Evolutionary conservation across 176 grass and related monocot genomes (phyloP), one percentile per base, ranked within the genome.

Genomic region (Areca catechu): DNA sequence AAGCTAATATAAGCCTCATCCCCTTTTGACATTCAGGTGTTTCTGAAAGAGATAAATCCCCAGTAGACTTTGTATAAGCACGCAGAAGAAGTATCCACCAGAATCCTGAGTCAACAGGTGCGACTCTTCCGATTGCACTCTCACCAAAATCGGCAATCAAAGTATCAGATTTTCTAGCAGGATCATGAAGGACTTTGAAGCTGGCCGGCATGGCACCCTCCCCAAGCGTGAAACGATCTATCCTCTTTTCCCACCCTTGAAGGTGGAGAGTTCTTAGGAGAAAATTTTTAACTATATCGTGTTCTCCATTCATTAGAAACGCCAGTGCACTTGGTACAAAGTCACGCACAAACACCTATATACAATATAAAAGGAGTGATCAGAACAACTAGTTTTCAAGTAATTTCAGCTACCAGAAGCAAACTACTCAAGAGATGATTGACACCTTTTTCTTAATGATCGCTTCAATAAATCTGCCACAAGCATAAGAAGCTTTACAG

Each of bases 51-150:
- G 78, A 63, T 2, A 15, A 21, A 68, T 82, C 79, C 47, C 79
- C 79, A 15, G 79, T 82, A 18, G 65, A 69, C 48, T 82, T 82
- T 62, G 66, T 76, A 53, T 82, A 82, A 16, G 73, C 67, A 19
- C 79, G 61, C 25, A 82, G 73, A 24, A 82, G 54, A 49, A 82
- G 72, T 65, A 82, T 82, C 79, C 79, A 82, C 79, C 79, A 82
- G 54, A 82, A 82, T 19, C 67, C 73, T 16, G 79, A 77, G 58
- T 82, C 79, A 30, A 82, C 79, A 20, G 79, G 79, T 1, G 79
- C 79, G 15, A 82, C 79, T 15, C 78, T 72, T 48, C 71, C 78
- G 3, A 81, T 81, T 20, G 78, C 78, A 5, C 78, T 82, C 66
- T 82, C 79, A 4, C 79, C 68, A 23, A 77, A 77, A 66, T 82